Percentiles rank a stretch among this genome's conserved stretches.
These are phyloP conservation scores for Carex arenaria DNA, from an alignment of 202 grass and related monocot genomes.

Conservation along the genomic window DNA sequence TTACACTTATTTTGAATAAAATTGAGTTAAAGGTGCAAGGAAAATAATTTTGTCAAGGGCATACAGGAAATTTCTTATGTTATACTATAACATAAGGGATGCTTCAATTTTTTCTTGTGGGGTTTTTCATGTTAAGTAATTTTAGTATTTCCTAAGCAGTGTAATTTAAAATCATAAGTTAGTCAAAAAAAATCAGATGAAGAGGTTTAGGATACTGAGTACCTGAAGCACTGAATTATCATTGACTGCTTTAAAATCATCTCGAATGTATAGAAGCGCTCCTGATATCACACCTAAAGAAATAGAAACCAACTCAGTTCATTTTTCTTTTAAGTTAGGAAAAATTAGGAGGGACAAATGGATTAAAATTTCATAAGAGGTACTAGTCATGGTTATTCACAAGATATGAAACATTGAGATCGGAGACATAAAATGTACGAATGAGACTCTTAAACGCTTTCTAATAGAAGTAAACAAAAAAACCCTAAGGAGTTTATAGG, in stretches of 20 bases:
- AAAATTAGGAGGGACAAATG: neutral
- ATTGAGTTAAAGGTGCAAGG: neutral
- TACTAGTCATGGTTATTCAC: neutral
- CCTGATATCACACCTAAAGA: slow-evolving; percentile 73
- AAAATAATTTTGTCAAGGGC: neutral
- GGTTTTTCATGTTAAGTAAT: neutral
- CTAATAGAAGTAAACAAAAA: neutral
- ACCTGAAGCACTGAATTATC: slow-evolving; percentile 78
- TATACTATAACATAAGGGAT: neutral
- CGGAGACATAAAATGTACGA: neutral
- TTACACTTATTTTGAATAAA: neutral
- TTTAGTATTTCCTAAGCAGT: neutral
- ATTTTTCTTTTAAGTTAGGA: neutral
- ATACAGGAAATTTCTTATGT: neutral
- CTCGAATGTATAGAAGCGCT: slow-evolving; percentile 82
- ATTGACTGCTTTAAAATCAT: slow-evolving; percentile 70
- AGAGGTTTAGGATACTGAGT: neutral
- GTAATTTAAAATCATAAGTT: neutral
- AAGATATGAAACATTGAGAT: neutral
- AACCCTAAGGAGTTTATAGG: neutral
- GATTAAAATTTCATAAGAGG: neutral
- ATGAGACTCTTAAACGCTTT: neutral
- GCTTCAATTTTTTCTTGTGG: neutral
- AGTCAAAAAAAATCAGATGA: neutral
- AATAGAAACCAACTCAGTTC: neutral